Evolutionary conservation across 169 alveolate species (phyloP).

Genomic region (Plasmodium knowlesi): DNA sequence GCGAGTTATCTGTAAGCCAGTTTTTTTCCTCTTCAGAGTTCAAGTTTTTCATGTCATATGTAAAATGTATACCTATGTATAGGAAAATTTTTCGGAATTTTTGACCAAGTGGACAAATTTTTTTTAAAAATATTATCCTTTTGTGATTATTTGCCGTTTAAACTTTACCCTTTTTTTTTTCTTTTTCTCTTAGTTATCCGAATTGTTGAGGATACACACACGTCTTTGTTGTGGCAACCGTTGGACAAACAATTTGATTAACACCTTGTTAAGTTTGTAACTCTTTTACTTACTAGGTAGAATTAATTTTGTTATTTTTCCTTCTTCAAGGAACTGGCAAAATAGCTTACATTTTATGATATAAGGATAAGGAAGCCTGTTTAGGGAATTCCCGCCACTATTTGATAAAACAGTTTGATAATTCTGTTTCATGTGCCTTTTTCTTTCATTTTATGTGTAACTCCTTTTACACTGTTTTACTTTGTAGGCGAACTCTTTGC

Average conservation of each 20-base stretch:
- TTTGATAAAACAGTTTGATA: conserved; percentile 11
- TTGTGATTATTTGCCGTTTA: not conserved
- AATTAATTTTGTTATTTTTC: conserved; percentile 5
- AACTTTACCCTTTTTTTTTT: not conserved
- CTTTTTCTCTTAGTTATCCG: not conserved
- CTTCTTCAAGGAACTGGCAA: not conserved
- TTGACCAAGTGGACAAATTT: not conserved
- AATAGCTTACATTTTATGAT: not conserved
- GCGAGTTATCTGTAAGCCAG: not conserved
- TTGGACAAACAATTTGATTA: not conserved
- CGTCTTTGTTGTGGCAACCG: not conserved
- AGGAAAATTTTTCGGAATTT: not conserved
- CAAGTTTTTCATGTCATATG: not conserved
- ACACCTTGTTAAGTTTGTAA: conserved; percentile 1
- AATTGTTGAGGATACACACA: not conserved
- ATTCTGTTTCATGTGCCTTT: not conserved
- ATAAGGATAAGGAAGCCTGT: not conserved
- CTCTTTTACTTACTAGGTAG: not conserved
- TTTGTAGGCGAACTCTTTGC: not conserved
- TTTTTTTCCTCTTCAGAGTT: not conserved
- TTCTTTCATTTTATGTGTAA: not conserved
- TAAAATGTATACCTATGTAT: not conserved
- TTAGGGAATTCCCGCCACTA: not conserved
- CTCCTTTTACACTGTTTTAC: not conserved
- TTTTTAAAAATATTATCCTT: not conserved